Evolutionary conservation across 495 filamentous ascomycete species (phyloP).

Genomic region (Hypoxylon trugodes): DNA sequence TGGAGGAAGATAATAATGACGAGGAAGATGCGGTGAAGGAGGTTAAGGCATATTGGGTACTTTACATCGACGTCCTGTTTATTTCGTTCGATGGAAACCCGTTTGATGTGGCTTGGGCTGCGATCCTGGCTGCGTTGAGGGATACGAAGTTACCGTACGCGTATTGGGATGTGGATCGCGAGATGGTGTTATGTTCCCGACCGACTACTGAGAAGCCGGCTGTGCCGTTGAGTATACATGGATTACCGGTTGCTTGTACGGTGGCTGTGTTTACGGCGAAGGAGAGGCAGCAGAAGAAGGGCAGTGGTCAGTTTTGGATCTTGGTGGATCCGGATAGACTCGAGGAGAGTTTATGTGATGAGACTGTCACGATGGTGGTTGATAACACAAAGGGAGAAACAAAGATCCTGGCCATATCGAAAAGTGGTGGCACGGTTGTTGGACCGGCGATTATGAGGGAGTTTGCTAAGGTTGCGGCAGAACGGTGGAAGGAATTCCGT

Average conservation of each 20-base stretch:
- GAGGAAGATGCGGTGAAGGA: constrained; percentile 48
- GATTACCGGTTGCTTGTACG: constrained; percentile 76
- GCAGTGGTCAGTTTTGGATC: constrained; percentile 70
- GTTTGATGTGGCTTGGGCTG: constrained; percentile 88
- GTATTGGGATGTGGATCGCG: constrained; percentile 84
- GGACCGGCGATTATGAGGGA: constrained; percentile 51
- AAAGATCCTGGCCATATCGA: constrained; percentile 75
- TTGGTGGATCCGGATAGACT: constrained; percentile 88
- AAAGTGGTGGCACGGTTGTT: constrained; percentile 72
- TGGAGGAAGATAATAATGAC: constrained; percentile 50
- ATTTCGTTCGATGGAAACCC: constrained; percentile 90
- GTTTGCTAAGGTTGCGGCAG: constrained; percentile 50
- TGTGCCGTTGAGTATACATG: constrained; percentile 56
- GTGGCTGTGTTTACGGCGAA: constrained; percentile 78
- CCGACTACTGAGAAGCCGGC: constrained; percentile 50
- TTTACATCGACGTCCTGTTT: constrained; percentile 92
- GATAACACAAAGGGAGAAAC: constrained; percentile 64
- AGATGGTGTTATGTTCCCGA: constrained; percentile 79
- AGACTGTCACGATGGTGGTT: constrained; percentile 76
- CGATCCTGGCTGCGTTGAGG: constrained; percentile 80
- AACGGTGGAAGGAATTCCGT: constrained; percentile 53
- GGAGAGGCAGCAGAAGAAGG: constrained; percentile 61
- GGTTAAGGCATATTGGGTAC: constrained; percentile 87
- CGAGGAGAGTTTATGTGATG: constrained; percentile 82
- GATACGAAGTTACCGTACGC: constrained; percentile 82